A percentile compares a stretch with the other conserved stretches of the same genome.
Conservation (phyloP, 495 filamentous ascomycete species). For the Aspergillus funiculosus region DNA sequence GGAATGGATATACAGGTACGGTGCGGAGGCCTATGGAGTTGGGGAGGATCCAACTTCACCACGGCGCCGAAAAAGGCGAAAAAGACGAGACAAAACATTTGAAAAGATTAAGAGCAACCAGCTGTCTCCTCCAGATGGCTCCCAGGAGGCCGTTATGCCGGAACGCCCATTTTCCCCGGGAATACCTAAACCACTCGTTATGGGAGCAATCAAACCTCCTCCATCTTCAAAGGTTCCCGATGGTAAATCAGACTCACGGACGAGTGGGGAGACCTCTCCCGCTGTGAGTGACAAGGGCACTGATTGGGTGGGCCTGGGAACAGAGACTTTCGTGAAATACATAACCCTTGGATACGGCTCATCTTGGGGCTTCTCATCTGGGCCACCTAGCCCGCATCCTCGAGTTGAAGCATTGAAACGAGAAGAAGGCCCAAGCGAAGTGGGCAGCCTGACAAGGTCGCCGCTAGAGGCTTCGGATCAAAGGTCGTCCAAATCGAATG, state of each 20-base stretch:
- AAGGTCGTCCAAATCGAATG: neutral
- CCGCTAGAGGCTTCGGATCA: neutral
- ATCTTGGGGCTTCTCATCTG: slow-evolving; percentile 46
- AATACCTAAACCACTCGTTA: slow-evolving; percentile 43
- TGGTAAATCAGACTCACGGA: slow-evolving; percentile 8
- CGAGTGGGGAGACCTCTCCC: slow-evolving; percentile 17
- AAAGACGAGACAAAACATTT: slow-evolving; percentile 15
- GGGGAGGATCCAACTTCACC: slow-evolving; percentile 61
- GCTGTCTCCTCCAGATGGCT: slow-evolving; percentile 1
- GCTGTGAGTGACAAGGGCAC: slow-evolving; percentile 18
- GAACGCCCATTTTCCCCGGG: slow-evolving; percentile 33
- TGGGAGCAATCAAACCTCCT: slow-evolving; percentile 22
- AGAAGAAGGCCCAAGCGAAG: slow-evolving; percentile 7
- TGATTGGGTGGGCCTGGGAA: slow-evolving; percentile 27
- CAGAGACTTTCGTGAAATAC: slow-evolving; percentile 52
- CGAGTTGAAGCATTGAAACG: slow-evolving; percentile 20
- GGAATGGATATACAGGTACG: slow-evolving; percentile 73
- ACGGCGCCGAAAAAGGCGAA: slow-evolving; percentile 39
- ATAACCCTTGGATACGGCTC: slow-evolving; percentile 59
- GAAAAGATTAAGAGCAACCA: slow-evolving; percentile 7
- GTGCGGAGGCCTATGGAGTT: slow-evolving; percentile 74
- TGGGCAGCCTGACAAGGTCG: slow-evolving; percentile 4
- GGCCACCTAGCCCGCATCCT: slow-evolving; percentile 22
- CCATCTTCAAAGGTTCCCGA: slow-evolving; percentile 19
- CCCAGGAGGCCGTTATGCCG: slow-evolving; percentile 19